Base-by-base conservation (phyloP, 441 rosid species). In the Gossypium aridum region DNA sequence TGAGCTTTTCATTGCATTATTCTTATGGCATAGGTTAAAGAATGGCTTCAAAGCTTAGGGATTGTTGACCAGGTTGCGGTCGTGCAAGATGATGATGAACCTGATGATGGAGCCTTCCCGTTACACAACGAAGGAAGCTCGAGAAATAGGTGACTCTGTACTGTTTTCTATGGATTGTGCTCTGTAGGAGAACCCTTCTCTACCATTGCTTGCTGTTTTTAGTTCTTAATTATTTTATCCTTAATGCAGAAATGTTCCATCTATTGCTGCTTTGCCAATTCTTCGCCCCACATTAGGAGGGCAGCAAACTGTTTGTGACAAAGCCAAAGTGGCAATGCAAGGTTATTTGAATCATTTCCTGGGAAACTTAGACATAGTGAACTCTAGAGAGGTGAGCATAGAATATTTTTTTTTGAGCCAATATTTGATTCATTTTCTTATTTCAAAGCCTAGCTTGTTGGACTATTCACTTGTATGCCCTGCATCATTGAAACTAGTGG, bases 11-110 rank as follows among this genome's bases (percentile, higher is more conserved):
- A 59, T 19, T 57, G 79, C 66, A 54, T 54, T 65, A 47, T 54
- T 62, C 37, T 69, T 74, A 28, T 73, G 45, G 63, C 43, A 53
- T 64, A 90, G 91, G 95, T 85, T 80, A 89, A 80, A 84, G 96
- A 89, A 63, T 90, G 96, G 93, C 85, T 90, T 45, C 89, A 90
- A 34, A 89, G 83, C 81, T 73, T 90, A 54, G 96, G 96, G 84
- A 82, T 90, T 26, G 83, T 86, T 72, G 96, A 89, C 74, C 89
- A 80, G 43, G 80, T 85, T 7, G 81, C 84, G 0, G 80, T 79
- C 45, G 88, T 88, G 64, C 91, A 86, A 83, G 95, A 90, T 77
- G 92, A 83, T 31, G 96, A 90, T 53, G 96, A 90, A 75, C 88
- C 89, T 7, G 92, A 90, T 55, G 96, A 90, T 1, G 92, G 88